Conservation (phyloP, 2,329 filamentous ascomycete genomes). For the Microdochium nivale region DNA sequence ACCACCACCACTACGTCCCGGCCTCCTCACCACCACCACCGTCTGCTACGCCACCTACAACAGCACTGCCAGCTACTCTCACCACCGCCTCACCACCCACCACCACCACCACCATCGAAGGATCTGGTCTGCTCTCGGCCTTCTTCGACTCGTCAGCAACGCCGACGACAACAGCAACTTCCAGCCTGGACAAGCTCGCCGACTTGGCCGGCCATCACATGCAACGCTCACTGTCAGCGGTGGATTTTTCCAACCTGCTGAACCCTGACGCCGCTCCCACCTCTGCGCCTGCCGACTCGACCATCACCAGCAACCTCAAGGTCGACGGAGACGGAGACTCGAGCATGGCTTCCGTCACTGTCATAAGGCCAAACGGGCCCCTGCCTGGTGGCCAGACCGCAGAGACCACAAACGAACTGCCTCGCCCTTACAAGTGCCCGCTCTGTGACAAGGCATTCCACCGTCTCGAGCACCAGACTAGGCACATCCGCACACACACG, state of each 20-base stretch:
- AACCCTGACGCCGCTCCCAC: conserved; percentile 45
- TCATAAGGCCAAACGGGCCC: conserved; percentile 55
- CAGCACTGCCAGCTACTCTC: background rate
- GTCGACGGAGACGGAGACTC: conserved; percentile 24
- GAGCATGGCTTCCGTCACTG: conserved; percentile 46
- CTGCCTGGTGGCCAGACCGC: conserved; percentile 52
- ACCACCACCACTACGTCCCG: conserved; percentile 4
- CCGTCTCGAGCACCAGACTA: conserved; percentile 85
- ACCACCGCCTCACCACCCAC: background rate
- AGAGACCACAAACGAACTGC: conserved; percentile 62
- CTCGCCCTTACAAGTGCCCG: conserved; percentile 95
- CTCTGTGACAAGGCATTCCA: conserved; percentile 98
- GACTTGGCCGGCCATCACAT: conserved; percentile 49
- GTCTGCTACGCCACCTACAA: too few species aligned
- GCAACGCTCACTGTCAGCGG: conserved; percentile 65
- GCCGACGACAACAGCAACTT: conserved; percentile 4
- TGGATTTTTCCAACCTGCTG: conserved; percentile 69
- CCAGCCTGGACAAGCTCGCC: conserved; percentile 13
- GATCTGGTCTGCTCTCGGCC: background rate
- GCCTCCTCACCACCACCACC: background rate
- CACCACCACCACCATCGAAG: background rate
- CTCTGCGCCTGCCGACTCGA: conserved; percentile 19
- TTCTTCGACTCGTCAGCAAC: conserved; percentile 3
- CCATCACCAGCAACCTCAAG: conserved; percentile 16
- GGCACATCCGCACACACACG: conserved; percentile 92